Evolutionary conservation across 2,329 filamentous ascomycete species (phyloP), one percentile per base, ranked within the genome.

Genomic region (Cytospora mali): DNA sequence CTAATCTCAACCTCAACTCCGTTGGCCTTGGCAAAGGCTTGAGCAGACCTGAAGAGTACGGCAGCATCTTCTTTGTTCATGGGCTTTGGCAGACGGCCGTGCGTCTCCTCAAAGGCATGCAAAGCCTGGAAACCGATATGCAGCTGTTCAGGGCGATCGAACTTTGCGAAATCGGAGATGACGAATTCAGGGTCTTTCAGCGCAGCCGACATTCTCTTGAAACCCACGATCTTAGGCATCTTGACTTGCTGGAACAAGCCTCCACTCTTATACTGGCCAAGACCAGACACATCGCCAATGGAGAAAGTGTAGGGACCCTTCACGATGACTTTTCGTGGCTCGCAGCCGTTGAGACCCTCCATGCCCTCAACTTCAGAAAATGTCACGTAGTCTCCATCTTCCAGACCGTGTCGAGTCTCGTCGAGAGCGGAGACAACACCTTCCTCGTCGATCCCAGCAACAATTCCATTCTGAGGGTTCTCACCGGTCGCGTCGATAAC

Each of bases 291-390:
- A 74, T 97, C 92, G 49, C 94, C 95, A 69, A 99, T 97, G 16
- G 92, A 95, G 78, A 99, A 99, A 10, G 93, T 97, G 75, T 98
- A 99, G 4, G 95, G 95, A 0, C 91, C 95, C 79, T 96, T 97
- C 55, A 97, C 93, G 4, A 90, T 92, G 66, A 99, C 86, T 80
- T 97, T 97, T 69, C 91, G 88, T 55, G 95, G 94, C 66, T 92
- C 91, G 51, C 86, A 84, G 69, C 85, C 85, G 75, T 99, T 99
- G 66, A 99, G 77, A 6, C 77, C 87, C 66, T 97, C 93, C 91
- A 99, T 92, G 25, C 95, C 95, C 79, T 95, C 88, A 25, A 99
- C 75, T 75, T 99, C 95, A 2, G 91, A 89, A 75, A 99, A 99
- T 10, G 92, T 97, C 61, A 99, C 93, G 74, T 89, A 97, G 75